A percentile compares a stretch with the other conserved stretches of the same genome.
Conservation (phyloP, 2,329 filamentous ascomycete genomes). For the Zymoseptoria ardabiliae region DNA sequence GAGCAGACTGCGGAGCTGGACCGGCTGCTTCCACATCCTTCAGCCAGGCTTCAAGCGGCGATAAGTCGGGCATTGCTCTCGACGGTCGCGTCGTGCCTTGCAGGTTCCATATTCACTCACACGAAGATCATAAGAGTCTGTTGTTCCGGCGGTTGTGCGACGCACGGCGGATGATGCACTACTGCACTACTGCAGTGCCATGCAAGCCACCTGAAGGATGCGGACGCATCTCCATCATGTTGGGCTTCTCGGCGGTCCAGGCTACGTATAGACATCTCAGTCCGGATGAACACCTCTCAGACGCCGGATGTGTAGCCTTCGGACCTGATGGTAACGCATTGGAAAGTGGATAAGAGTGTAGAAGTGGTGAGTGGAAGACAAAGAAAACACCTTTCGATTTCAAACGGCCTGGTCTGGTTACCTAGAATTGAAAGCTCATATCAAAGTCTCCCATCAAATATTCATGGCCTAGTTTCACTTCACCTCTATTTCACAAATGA, state of each 20-base stretch:
- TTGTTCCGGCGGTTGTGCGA: background rate
- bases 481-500: too few species aligned
- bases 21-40: background rate
- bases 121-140: background rate
- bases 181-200: background rate
- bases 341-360: background rate
- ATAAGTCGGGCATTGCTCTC: background rate
- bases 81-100: background rate
- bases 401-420: too few species aligned
- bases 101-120: background rate
- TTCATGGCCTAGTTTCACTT: background rate
- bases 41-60: background rate
- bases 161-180: background rate
- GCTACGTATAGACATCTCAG: too few species aligned
- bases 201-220: background rate
- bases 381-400: too few species aligned
- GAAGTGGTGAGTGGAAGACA: too few species aligned
- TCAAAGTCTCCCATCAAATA: background rate
- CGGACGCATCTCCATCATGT: background rate
- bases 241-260: background rate
- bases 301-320: too few species aligned
- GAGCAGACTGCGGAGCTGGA: background rate
- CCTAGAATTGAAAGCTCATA: background rate
- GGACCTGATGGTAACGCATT: background rate
- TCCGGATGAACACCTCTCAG: too few species aligned